Conservation (phyloP, 164 flowering plant species). For the Aristolochia fimbriata region DNA sequence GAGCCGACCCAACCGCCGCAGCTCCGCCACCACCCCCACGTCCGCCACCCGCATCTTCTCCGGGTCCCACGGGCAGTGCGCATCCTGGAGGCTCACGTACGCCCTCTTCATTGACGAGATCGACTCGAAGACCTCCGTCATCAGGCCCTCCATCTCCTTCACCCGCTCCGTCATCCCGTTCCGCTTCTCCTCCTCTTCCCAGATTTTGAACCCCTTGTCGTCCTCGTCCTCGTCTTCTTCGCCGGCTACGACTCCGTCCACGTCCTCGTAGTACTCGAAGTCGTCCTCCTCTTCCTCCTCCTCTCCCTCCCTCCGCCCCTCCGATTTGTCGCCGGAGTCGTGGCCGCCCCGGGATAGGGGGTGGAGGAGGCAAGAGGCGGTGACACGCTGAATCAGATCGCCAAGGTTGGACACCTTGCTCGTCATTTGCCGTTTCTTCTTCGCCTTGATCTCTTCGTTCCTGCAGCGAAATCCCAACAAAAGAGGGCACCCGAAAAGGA, state of each 20-base stretch:
- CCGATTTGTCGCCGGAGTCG: conserved; percentile 1
- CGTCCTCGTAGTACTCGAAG: neutral
- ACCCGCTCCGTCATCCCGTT: conserved; percentile 7
- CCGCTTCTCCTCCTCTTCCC: conserved; percentile 6
- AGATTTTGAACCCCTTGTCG: neutral
- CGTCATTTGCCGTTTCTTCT: conserved; percentile 28
- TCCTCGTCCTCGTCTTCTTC: conserved; percentile 6
- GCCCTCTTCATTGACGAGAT: conserved; percentile 70
- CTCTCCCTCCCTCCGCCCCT: neutral
- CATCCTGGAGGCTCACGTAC: conserved; percentile 64
- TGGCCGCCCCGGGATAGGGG: conserved; percentile 44
- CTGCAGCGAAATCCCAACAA: conserved; percentile 3
- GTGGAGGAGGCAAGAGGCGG: conserved; percentile 69
- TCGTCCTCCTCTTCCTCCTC: conserved; percentile 1
- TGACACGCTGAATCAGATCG: conserved; percentile 75
- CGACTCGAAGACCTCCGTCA: conserved; percentile 58
- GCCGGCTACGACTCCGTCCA: too few species aligned
- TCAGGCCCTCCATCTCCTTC: conserved; percentile 22
- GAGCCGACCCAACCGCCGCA: conserved; percentile 50
- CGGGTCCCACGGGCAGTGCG: conserved; percentile 90
- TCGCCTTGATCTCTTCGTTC: conserved; percentile 11
- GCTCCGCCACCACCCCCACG: conserved; percentile 71
- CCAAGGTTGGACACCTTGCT: conserved; percentile 59
- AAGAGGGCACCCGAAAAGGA: neutral
- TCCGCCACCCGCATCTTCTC: conserved; percentile 79